Base-by-base conservation (phyloP, 768 basidiomycete species). In the Amanita muscaria region DNA sequence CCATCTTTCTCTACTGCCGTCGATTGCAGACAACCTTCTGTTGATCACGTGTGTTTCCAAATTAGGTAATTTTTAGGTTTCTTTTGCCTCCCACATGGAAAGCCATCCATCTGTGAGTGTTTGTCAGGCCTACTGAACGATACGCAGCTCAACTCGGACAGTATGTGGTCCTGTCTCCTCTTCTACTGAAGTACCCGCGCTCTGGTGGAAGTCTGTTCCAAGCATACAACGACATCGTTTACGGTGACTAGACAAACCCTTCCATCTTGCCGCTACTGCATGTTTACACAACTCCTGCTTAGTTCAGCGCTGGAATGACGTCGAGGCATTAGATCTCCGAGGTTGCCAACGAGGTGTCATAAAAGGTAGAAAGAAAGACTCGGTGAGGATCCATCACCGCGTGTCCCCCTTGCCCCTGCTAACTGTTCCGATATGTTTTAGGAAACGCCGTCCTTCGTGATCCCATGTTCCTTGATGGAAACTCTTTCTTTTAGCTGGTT, bases 261-360 rank as follows among this genome's bases (percentile, higher is more conserved):
- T 24, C 19, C 2, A 12, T 29, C 7, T 29, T 29, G 12, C 10
- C 18, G 15, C 21, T 39, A 41, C 33, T 12, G 16, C 48, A 35
- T 33, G 19, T 30, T 50, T n/a, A 19, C 24, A 48, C 40, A 18
- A 48, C 25, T 18, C 22, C 31, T 34, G 45, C 31, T 18, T 18
- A 88, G 86, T 77, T 5, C 87, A 90, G 54, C 69, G 77, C 62
- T 90, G 87, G 87, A 64, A 62, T 5, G 69, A 81, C 36, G 62
- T 88, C 1, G 64, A 77, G 51, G 62, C 86, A 2, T 51, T 83
- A 19, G 84, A 88, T 36, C 67, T 89, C 0, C 62, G 65, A 23
- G 55, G 56, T 3, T 79, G 76, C 50, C 58, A 63, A 35, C 65
- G 83, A 9, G 79, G 67, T 3, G 81, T 73, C 3, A 72, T 86